Conservation (phyloP, 1,139 yeast genomes). For the Citeromyces hawaiiensis region DNA sequence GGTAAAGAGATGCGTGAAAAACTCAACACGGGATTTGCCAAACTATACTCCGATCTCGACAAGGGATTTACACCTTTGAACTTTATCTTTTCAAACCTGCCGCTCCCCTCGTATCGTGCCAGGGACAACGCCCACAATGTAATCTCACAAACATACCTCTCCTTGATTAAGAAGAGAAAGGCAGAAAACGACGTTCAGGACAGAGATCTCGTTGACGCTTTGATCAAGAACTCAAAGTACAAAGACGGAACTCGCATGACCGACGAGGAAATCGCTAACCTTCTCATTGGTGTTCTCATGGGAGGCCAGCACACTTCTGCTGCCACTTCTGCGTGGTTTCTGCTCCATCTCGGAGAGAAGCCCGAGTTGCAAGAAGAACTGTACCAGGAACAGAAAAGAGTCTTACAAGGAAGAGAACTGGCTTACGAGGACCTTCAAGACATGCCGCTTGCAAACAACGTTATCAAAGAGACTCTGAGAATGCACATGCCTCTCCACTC, state of each 20-base stretch:
- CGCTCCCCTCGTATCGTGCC: conserved; percentile 71
- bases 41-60: conserved; percentile 80
- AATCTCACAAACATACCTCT: conserved; percentile 71
- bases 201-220: conserved; percentile 82
- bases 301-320: conserved; percentile 99
- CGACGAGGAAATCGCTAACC: conserved; percentile 86
- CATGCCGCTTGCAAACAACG: conserved; percentile 69
- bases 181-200: conserved; percentile 59
- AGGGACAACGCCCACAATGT: conserved; percentile 83
- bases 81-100: conserved; percentile 89
- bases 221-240: conserved; percentile 72
- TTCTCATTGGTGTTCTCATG: conserved; percentile 92
- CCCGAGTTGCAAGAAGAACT: conserved; percentile 77
- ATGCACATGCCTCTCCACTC: conserved; percentile 95
- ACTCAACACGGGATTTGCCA: conserved; percentile 76
- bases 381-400: conserved; percentile 55
- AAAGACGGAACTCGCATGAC: conserved; percentile 92
- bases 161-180: conserved; percentile 66
- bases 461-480: conserved; percentile 87
- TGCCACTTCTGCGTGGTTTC: conserved; percentile 89
- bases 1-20: conserved; percentile 86
- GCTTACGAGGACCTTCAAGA: conserved; percentile 74
- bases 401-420: conserved; percentile 48
- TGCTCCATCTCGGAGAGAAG: conserved; percentile 78
- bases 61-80: conserved; percentile 95